phyloP scores from a whole-genome alignment of 192 early-diverging fungal species.

The Backusella luteola region DNA sequence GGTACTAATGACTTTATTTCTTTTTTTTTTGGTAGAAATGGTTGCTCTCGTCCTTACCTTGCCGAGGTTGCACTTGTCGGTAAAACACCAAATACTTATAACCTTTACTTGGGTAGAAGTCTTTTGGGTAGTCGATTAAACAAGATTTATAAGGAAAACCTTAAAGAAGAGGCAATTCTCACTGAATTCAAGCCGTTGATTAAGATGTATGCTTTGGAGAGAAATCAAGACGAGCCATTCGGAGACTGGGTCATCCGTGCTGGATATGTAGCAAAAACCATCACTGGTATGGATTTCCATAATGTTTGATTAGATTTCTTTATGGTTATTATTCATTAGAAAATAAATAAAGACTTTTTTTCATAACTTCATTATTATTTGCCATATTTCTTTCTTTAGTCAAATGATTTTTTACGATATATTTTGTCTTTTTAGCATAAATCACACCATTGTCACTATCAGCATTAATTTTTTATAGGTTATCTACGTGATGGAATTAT shows the following conservation, averaged over 20 bases:
- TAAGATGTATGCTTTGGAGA: conserved; percentile 68
- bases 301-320: conserved; percentile 24
- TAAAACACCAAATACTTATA: conserved; percentile 91
- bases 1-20: background rate
- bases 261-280: conserved; percentile 72
- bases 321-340: background rate
- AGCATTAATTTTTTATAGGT: background rate
- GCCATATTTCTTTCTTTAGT: background rate
- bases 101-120: conserved; percentile 90
- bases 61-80: conserved; percentile 93
- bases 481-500: background rate
- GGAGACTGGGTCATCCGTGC: conserved; percentile 34
- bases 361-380: background rate
- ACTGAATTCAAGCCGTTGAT: conserved; percentile 73
- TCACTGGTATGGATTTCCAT: conserved; percentile 74
- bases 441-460: background rate
- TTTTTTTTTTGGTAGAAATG: conserved; percentile 49
- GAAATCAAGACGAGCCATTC: conserved; percentile 71
- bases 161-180: conserved; percentile 66
- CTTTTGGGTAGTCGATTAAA: conserved; percentile 79
- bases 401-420: background rate
- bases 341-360: background rate
- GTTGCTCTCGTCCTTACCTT: conserved; percentile 89
- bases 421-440: background rate
- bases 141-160: conserved; percentile 81